These are phyloP conservation scores for Penicillium sp. DNA, from an alignment of 2,329 filamentous ascomycete genomes.

Conservation along the genomic window DNA sequence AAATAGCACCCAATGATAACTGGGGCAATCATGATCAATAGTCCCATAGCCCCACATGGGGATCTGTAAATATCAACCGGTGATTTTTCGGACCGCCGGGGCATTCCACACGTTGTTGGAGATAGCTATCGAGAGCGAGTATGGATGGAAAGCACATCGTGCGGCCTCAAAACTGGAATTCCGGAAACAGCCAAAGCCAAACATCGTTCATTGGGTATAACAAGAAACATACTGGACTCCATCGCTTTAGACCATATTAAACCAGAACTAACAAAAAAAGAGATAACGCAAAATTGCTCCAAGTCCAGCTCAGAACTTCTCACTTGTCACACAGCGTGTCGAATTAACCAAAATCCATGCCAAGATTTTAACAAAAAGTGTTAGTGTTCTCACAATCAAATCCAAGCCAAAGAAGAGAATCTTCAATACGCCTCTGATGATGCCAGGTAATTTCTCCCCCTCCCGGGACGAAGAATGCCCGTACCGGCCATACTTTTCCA, in stretches of 20 bases:
- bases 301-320: constrained; percentile 38
- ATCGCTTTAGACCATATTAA: background rate
- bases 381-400: constrained; percentile 39
- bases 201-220: background rate
- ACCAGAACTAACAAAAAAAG: background rate
- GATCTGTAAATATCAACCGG: no score
- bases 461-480: constrained; percentile 36
- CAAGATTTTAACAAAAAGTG: constrained; percentile 40
- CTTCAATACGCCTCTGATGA: constrained; percentile 36
- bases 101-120: no score
- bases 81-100: no score
- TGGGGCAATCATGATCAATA: no score
- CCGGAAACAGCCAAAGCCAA: background rate
- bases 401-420: constrained; percentile 41
- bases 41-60: no score
- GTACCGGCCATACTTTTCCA: constrained; percentile 47
- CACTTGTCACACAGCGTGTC: constrained; percentile 43
- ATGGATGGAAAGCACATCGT: no score
- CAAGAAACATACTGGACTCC: background rate
- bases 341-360: constrained; percentile 43
- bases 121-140: no score
- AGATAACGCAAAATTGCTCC: background rate
- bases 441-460: constrained; percentile 42
- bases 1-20: no score
- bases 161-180: no score